Percentiles rank a stretch among this genome's conserved stretches.
phyloP scores from a whole-genome alignment of 768 basidiomycete species.

The Psilocybe subaeruginosa region DNA sequence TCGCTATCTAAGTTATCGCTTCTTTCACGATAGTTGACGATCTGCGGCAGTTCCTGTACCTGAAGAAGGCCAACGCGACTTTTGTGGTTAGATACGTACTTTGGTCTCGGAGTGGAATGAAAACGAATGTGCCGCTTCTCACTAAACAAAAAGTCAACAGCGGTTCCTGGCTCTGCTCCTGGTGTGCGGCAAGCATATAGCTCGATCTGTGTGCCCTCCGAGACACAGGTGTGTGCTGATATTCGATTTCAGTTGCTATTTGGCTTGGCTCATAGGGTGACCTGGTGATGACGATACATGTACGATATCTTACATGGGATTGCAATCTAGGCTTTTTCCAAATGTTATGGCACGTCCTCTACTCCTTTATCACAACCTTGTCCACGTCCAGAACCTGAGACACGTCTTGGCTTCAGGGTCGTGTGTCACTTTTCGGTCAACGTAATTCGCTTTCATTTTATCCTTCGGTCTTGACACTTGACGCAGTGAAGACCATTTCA shows the following conservation, averaged over 20 bases:
- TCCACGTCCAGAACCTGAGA: not conserved
- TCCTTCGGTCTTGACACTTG: not conserved
- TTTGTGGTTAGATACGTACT: not conserved
- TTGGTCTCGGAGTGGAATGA: not conserved
- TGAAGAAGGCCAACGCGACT: not conserved
- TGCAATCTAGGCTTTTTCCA: not conserved
- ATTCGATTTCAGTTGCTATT: not conserved
- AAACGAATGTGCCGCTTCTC: not conserved
- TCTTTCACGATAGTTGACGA: not conserved
- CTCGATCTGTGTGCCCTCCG: too few relatives aligned
- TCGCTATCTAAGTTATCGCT: slow-evolving; percentile 1
- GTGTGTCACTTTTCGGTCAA: not conserved
- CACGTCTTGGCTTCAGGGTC: slow-evolving; percentile 2
- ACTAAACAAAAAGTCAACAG: too few relatives aligned
- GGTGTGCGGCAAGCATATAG: too few relatives aligned
- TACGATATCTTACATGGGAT: not conserved
- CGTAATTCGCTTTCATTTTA: not conserved
- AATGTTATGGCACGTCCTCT: not conserved
- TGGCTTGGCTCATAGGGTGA: not conserved
- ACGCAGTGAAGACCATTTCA: not conserved
- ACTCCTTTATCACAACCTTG: not conserved
- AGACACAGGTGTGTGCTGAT: not conserved
- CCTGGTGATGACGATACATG: not conserved
- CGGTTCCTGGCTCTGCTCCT: too few relatives aligned
- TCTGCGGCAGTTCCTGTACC: slow-evolving; percentile 1